Evolutionary conservation across 805 yeast genomes (phyloP).

Genomic region (Lipomyces orientalis): DNA sequence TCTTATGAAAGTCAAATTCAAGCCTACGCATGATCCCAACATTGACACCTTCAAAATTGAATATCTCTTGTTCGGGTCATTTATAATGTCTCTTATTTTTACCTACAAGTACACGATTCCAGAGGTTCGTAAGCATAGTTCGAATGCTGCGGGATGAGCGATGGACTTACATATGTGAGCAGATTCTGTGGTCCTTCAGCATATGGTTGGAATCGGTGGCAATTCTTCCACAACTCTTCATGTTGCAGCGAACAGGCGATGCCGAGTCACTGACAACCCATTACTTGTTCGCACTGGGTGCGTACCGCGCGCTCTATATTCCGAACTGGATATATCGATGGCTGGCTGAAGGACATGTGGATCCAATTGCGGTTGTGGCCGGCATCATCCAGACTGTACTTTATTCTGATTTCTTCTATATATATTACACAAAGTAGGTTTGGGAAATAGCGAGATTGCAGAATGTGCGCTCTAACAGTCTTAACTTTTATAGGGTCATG

Average conservation of each 20-base stretch:
- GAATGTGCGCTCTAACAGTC: background rate
- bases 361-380: slow-evolving; percentile 72
- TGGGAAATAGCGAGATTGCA: background rate
- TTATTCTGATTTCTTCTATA: slow-evolving; percentile 94
- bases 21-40: slow-evolving; percentile 60
- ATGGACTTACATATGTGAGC: background rate
- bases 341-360: slow-evolving; percentile 51
- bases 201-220: slow-evolving; percentile 93
- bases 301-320: slow-evolving; percentile 85
- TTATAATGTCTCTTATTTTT: slow-evolving; percentile 64
- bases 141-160: background rate
- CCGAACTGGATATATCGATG: slow-evolving; percentile 96
- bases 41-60: slow-evolving; percentile 77
- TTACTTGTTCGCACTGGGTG: slow-evolving; percentile 90
- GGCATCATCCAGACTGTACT: slow-evolving; percentile 85
- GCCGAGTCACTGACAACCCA: slow-evolving; percentile 88
- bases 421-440: slow-evolving; percentile 66
- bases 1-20: slow-evolving; percentile 67
- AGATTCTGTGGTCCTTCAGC: slow-evolving; percentile 78
- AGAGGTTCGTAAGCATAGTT: slow-evolving; percentile 53
- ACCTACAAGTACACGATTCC: slow-evolving; percentile 64
- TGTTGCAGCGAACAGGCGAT: slow-evolving; percentile 87
- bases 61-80: slow-evolving; percentile 70
- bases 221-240: slow-evolving; percentile 88
- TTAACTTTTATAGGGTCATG: slow-evolving; percentile 55